Evolutionary conservation across 768 basidiomycete species (phyloP), one percentile per base, ranked within the genome.

Genomic region (Sistotremastrum suecicum): DNA sequence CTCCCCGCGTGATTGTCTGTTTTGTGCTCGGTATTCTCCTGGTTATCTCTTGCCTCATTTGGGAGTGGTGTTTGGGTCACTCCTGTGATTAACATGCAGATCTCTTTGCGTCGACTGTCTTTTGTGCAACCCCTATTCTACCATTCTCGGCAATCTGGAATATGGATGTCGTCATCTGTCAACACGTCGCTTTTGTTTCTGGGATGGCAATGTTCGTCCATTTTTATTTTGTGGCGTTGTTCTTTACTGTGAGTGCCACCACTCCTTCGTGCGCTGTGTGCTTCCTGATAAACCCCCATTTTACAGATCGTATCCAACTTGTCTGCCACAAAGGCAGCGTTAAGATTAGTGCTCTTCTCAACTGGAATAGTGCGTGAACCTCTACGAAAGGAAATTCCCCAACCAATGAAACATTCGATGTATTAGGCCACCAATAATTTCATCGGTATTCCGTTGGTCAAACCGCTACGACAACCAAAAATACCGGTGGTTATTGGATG

Each of bases 191-290:
- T n/a, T 65, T 71, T 44, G 60, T 67, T 7, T 59, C 58, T 1
- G 72, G 72, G 5, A 67, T 74, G 55, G 62, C 74, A 46, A 67
- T 67, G 63, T 58, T 72, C 47, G 70, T 70, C 42, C 66, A 68
- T 63, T 72, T 74, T 55, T 75, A 75, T 54, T 74, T 75, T 49
- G 61, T 74, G 37, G 62, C 72, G 0, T 69, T 74, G 43, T 74
- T 75, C 56, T 66, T 70, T 56, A 65, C 64, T 12, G 20, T 20
- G 20, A 20, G 20, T 20, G 20, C 1, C 20, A 20, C 1, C 20
- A 20, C 20, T 20, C 2, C 20, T 20, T 20, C 20, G 2, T 20
- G 20, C 20, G 20, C 2, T 20, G 1, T 20, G 20, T 20, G 20
- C 1, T 20, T 20, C 2, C 20, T 20, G 20, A 20, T 1, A 1